A percentile compares a stretch with the other conserved stretches of the same genome.
Conservation (phyloP, 2,329 filamentous ascomycete genomes). For the Phialophora macrospora region DNA sequence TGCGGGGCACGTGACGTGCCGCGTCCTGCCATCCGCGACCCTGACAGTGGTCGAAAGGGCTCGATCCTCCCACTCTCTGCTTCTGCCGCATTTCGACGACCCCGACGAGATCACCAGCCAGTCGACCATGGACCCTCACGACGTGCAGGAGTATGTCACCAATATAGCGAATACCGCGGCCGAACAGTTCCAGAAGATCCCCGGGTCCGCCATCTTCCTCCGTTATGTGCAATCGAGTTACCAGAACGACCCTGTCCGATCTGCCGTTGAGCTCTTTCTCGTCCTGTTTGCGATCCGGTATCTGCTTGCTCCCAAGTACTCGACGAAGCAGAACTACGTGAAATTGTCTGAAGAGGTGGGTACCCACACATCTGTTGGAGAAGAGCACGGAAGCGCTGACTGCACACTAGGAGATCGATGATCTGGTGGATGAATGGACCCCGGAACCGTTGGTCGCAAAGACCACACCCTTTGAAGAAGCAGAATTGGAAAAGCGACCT, state of each 20-base stretch:
- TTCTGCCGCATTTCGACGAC: neutral
- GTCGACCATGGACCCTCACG: conserved; percentile 61
- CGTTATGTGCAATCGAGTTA: conserved; percentile 97
- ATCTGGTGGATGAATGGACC: conserved; percentile 93
- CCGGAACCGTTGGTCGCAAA: conserved; percentile 86
- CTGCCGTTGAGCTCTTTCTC: conserved; percentile 88
- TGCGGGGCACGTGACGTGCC: conserved; percentile 22
- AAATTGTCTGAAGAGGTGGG: conserved; percentile 78
- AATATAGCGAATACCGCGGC: conserved; percentile 61
- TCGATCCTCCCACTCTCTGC: neutral
- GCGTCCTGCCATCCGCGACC: conserved; percentile 15
- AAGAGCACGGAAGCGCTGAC: conserved; percentile 15
- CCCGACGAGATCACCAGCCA: neutral
- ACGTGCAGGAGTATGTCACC: conserved; percentile 57
- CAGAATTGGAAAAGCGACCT: conserved; percentile 81
- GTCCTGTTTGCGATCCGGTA: conserved; percentile 96
- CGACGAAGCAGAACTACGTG: conserved; percentile 88
- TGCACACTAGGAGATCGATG: conserved; percentile 79
- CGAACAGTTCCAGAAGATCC: conserved; percentile 82
- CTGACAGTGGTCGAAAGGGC: neutral
- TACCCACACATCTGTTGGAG: conserved; percentile 7
- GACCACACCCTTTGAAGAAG: conserved; percentile 74
- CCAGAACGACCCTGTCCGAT: conserved; percentile 93
- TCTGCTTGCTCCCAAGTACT: conserved; percentile 87
- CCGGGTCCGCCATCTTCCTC: conserved; percentile 89